Evolutionary conservation across 139 green algal species (phyloP).

Genomic region (Closterium sp.): DNA sequence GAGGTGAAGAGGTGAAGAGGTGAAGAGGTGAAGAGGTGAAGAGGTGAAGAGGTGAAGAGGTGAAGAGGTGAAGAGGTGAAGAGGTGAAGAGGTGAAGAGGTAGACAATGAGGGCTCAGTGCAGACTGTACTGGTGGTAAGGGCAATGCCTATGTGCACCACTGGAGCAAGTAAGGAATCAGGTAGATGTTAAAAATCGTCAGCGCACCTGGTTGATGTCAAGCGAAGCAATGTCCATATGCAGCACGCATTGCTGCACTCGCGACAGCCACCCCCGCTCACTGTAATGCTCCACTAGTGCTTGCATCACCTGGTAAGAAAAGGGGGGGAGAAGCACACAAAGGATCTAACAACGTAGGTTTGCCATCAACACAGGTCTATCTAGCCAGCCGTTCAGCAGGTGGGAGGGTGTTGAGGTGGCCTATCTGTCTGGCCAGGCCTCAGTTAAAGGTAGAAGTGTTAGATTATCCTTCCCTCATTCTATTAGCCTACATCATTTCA

Average conservation of each 20-base stretch:
- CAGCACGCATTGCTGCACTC: conserved; percentile 82
- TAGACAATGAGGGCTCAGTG: no score
- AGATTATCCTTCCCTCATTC: no score
- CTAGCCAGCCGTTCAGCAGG: neutral
- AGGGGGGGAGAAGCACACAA: neutral
- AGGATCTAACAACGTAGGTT: neutral
- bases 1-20: no score
- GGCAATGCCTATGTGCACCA: neutral
- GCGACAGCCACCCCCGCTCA: conserved; percentile 50
- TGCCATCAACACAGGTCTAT: neutral
- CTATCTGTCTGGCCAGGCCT: neutral
- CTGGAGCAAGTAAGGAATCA: no score
- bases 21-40: no score
- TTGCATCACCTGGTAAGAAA: conserved; percentile 45
- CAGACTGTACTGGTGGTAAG: no score
- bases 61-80: no score
- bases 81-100: no score
- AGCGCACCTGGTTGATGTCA: conserved; percentile 81
- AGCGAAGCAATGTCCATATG: conserved; percentile 79
- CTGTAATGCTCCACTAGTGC: conserved; percentile 72
- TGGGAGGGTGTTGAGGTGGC: neutral
- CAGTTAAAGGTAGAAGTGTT: no score
- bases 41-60: no score
- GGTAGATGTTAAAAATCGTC: neutral
- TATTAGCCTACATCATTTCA: no score